Percentiles rank a stretch among this genome's conserved stretches.
phyloP scores from a whole-genome alignment of 2,329 filamentous ascomycete genomes.

The Nigrograna mackinnonii region DNA sequence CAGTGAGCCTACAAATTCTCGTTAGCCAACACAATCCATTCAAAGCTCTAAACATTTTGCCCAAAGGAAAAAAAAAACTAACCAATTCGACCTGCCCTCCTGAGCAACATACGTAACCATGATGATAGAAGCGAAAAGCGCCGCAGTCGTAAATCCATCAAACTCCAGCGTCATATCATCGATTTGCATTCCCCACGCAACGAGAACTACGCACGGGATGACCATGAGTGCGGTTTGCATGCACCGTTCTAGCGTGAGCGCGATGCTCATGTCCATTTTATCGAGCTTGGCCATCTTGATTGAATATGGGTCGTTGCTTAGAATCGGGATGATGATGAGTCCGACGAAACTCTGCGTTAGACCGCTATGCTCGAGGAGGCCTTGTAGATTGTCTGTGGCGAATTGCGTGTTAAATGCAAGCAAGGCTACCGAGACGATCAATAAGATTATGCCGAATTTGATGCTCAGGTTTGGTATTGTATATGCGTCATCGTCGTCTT shows the following conservation, averaged over 20 bases:
- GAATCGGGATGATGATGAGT: constrained; percentile 11
- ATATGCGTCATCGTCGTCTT: neutral
- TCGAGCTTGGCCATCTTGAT: constrained; percentile 6
- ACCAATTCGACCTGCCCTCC: too few species aligned
- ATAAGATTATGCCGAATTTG: neutral
- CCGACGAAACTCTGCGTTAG: constrained; percentile 9
- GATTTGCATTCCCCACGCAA: constrained; percentile 12
- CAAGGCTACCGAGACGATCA: constrained; percentile 1
- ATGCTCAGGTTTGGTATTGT: neutral
- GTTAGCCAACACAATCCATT: too few species aligned
- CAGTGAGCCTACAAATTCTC: too few species aligned
- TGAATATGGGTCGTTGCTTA: constrained; percentile 5
- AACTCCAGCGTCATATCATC: constrained; percentile 12
- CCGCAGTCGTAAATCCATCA: constrained; percentile 9
- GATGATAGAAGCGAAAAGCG: too few species aligned
- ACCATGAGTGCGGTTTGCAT: constrained; percentile 12
- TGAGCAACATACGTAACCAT: too few species aligned
- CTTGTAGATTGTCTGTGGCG: constrained; percentile 11
- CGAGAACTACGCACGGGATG: constrained; percentile 7
- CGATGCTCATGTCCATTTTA: constrained; percentile 10
- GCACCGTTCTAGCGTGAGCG: constrained; percentile 8
- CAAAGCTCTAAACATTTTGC: too few species aligned
- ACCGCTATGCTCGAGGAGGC: constrained; percentile 5
- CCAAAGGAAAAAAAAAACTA: too few species aligned
- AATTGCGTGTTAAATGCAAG: constrained; percentile 14